Conservation (phyloP, 495 filamentous ascomycete species). For the Aspergillus incahuasiensis region DNA sequence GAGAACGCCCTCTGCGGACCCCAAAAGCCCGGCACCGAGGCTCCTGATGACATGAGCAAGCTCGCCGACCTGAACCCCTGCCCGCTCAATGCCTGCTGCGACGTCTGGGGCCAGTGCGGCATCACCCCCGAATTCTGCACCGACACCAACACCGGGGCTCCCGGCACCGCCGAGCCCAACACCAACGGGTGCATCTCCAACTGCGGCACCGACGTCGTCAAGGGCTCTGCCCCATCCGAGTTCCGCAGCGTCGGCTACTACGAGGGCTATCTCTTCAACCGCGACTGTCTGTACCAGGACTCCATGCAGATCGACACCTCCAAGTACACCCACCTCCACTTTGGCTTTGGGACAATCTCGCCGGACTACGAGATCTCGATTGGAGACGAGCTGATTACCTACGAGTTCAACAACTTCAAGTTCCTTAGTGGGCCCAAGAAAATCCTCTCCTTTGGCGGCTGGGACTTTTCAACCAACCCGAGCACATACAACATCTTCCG, state of each 20-base stretch:
- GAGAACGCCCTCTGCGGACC: slow-evolving; percentile 43
- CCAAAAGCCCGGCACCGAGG: slow-evolving; percentile 30
- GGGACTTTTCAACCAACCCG: slow-evolving; percentile 38
- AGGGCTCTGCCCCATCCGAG: slow-evolving; percentile 2
- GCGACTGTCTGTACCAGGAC: slow-evolving; percentile 16
- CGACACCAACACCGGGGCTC: slow-evolving; percentile 25
- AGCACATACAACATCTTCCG: slow-evolving; percentile 37
- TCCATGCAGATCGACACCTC: slow-evolving; percentile 3
- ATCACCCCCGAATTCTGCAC: slow-evolving; percentile 43
- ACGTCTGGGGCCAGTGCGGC: slow-evolving; percentile 36
- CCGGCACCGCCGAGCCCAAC: slow-evolving; percentile 29
- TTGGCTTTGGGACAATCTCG: slow-evolving; percentile 37
- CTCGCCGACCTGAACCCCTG: slow-evolving; percentile 27
- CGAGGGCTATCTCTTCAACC: slow-evolving; percentile 14
- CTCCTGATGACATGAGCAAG: slow-evolving; percentile 1
- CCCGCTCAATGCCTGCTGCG: slow-evolving; percentile 28
- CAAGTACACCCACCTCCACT: slow-evolving; percentile 42
- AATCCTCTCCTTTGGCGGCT: slow-evolving; percentile 34
- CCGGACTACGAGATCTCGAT: slow-evolving; percentile 23
- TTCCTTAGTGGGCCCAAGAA: slow-evolving; percentile 17
- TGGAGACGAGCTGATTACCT: not conserved
- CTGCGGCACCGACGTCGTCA: slow-evolving; percentile 39
- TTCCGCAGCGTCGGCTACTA: slow-evolving; percentile 14
- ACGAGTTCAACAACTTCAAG: slow-evolving; percentile 26
- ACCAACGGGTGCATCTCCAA: slow-evolving; percentile 46